Evolutionary conservation across 2,329 filamentous ascomycete genomes (phyloP).

Genomic region (Epichloe festucae): DNA sequence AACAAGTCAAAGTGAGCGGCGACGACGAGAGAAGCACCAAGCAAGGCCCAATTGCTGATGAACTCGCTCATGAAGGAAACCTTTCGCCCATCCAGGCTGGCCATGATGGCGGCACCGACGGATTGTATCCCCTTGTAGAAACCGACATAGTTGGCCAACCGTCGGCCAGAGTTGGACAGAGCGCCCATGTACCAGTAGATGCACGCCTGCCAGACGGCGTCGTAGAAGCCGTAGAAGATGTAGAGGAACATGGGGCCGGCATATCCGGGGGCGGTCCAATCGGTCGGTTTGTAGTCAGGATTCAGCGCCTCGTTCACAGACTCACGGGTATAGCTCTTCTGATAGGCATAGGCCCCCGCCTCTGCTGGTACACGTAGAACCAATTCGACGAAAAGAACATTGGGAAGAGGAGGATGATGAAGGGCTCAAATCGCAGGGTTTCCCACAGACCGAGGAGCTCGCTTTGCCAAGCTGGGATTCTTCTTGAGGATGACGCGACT

Average conservation of each 20-base stretch:
- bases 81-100: constrained; percentile 21
- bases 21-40: constrained; percentile 54
- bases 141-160: constrained; percentile 73
- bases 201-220: constrained; percentile 79
- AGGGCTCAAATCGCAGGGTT: constrained; percentile 56
- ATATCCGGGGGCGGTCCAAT: constrained; percentile 52
- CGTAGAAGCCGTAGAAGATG: constrained; percentile 82
- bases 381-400: constrained; percentile 43
- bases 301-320: constrained; percentile 12
- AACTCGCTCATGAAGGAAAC: constrained; percentile 59
- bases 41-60: constrained; percentile 57
- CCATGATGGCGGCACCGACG: constrained; percentile 48
- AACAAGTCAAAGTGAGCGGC: background rate
- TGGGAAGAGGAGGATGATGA: constrained; percentile 49
- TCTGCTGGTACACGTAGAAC: constrained; percentile 48
- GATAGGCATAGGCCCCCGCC: constrained; percentile 69
- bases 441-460: constrained; percentile 67
- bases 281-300: constrained; percentile 23
- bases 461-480: constrained; percentile 75
- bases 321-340: constrained; percentile 40
- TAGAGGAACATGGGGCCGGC: constrained; percentile 76
- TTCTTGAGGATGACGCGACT: constrained; percentile 78
- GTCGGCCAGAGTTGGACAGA: constrained; percentile 82
- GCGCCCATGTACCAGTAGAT: constrained; percentile 96
- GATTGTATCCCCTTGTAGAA: constrained; percentile 75